These are phyloP conservation scores for Trametes versicolor DNA, from an alignment of 1,284 basidiomycete species.

Conservation along the genomic window DNA sequence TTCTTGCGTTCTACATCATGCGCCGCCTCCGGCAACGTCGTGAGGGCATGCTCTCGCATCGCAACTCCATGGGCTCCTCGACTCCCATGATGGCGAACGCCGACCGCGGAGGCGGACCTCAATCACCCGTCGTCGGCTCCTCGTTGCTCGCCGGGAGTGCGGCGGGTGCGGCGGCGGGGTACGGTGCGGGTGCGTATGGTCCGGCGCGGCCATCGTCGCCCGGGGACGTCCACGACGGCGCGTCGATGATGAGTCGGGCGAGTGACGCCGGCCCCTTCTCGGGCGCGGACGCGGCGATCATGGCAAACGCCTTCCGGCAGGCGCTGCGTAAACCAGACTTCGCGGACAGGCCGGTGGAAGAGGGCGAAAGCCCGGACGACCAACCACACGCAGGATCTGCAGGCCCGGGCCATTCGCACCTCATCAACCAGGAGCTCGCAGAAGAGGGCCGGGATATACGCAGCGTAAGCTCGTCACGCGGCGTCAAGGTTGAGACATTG, in stretches of 20 bases:
- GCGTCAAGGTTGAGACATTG: slow-evolving; percentile 77
- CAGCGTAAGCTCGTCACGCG: slow-evolving; percentile 80
- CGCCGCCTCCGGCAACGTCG: slow-evolving; percentile 68
- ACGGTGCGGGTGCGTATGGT: slow-evolving; percentile 27
- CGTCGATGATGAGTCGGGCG: slow-evolving; percentile 71
- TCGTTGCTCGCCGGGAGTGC: slow-evolving; percentile 39
- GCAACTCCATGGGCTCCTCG: slow-evolving; percentile 78
- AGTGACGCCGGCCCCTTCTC: slow-evolving; percentile 76
- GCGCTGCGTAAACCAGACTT: slow-evolving; percentile 88
- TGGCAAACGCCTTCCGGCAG: slow-evolving; percentile 88
- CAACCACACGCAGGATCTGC: slow-evolving; percentile 16
- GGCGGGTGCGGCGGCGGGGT: slow-evolving; percentile 46
- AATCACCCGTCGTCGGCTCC: slow-evolving; percentile 59
- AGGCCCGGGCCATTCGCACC: slow-evolving; percentile 43
- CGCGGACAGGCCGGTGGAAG: slow-evolving; percentile 69
- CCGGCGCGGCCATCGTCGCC: slow-evolving; percentile 50
- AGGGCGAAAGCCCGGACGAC: slow-evolving; percentile 67
- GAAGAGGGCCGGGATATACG: slow-evolving; percentile 86
- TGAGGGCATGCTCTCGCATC: slow-evolving; percentile 58
- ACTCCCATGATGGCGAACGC: slow-evolving; percentile 82
- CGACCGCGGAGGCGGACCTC: slow-evolving; percentile 50
- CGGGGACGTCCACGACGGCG: slow-evolving; percentile 67
- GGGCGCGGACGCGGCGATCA: slow-evolving; percentile 85
- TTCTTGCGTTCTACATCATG: slow-evolving; percentile 76
- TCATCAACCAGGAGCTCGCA: slow-evolving; percentile 76